Evolutionary conservation across 2,329 filamentous ascomycete species (phyloP).

Genomic region (Paraphoma sp.): DNA sequence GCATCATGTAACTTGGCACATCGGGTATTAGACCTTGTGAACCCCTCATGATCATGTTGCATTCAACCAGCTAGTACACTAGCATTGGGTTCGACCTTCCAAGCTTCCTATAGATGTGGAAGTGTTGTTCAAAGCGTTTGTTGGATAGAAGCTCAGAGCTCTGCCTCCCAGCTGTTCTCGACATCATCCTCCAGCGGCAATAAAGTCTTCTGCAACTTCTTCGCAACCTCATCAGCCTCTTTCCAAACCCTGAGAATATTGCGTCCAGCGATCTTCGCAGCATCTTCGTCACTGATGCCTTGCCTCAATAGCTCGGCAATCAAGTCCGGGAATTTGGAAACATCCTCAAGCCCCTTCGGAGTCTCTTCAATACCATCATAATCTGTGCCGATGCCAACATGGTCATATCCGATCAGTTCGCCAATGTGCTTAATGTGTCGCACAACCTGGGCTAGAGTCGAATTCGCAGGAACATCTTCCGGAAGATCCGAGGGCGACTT

Average conservation of each 20-base stretch:
- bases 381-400: slow-evolving; percentile 88
- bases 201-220: slow-evolving; percentile 25
- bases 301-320: slow-evolving; percentile 75
- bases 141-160: not conserved
- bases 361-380: slow-evolving; percentile 78
- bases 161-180: slow-evolving; percentile 12
- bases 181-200: slow-evolving; percentile 55
- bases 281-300: slow-evolving; percentile 77
- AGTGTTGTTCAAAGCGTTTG: too few relatives aligned
- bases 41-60: too few relatives aligned
- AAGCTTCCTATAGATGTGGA: too few relatives aligned
- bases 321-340: slow-evolving; percentile 80
- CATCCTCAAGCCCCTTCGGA: slow-evolving; percentile 81
- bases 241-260: slow-evolving; percentile 79
- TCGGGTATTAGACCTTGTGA: too few relatives aligned
- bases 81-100: too few relatives aligned
- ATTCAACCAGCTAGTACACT: too few relatives aligned
- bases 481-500: slow-evolving; percentile 70
- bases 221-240: slow-evolving; percentile 7
- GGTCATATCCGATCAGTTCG: slow-evolving; percentile 79
- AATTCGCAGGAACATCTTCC: slow-evolving; percentile 69
- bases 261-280: slow-evolving; percentile 75
- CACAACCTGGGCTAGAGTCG: slow-evolving; percentile 78
- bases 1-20: too few relatives aligned
- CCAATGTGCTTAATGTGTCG: slow-evolving; percentile 85